A percentile compares a stretch with the other conserved stretches of the same genome.
phyloP scores from a whole-genome alignment of 306 rosid genomes.

The Begonia masoniana region DNA sequence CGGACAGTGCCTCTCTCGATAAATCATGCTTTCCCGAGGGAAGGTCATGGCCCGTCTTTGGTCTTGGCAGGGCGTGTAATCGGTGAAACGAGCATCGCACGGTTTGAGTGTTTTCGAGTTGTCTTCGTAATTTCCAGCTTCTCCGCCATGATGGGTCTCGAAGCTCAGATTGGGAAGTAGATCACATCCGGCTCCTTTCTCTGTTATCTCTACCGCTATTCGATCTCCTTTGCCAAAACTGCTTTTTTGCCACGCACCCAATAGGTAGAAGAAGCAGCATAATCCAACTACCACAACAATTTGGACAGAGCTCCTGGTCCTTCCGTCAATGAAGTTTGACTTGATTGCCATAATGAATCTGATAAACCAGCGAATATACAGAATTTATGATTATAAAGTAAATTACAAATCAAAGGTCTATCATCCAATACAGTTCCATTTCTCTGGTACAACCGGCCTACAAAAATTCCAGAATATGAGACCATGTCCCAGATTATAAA shows the following conservation, averaged over 20 bases:
- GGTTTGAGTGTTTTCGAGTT: constrained; percentile 29
- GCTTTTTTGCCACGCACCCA: constrained; percentile 54
- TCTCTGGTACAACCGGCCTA: no score
- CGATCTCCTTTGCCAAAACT: constrained; percentile 57
- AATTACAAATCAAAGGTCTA: no score
- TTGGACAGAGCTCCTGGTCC: constrained; percentile 46
- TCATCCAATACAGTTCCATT: no score
- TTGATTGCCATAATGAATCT: constrained; percentile 38
- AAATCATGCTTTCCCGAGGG: constrained; percentile 35
- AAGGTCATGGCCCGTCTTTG: constrained; percentile 49
- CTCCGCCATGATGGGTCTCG: constrained; percentile 48
- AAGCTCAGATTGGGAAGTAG: constrained; percentile 28
- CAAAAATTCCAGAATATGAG: no score
- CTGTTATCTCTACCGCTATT: constrained; percentile 38
- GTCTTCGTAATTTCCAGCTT: constrained; percentile 25
- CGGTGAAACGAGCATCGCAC: constrained; percentile 12
- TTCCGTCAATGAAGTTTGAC: constrained; percentile 30
- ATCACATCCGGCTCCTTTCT: constrained; percentile 23
- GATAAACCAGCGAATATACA: neutral
- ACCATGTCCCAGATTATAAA: no score
- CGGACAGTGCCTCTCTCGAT: constrained; percentile 51
- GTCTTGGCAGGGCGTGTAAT: constrained; percentile 60
- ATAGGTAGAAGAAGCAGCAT: constrained; percentile 45
- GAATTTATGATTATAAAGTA: no score
- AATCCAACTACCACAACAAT: constrained; percentile 42